A percentile compares a stretch with the other conserved stretches of the same genome.
These are phyloP conservation scores for Tricladium varicosporioides DNA, from an alignment of 2,329 filamentous ascomycete genomes.

Conservation along the genomic window DNA sequence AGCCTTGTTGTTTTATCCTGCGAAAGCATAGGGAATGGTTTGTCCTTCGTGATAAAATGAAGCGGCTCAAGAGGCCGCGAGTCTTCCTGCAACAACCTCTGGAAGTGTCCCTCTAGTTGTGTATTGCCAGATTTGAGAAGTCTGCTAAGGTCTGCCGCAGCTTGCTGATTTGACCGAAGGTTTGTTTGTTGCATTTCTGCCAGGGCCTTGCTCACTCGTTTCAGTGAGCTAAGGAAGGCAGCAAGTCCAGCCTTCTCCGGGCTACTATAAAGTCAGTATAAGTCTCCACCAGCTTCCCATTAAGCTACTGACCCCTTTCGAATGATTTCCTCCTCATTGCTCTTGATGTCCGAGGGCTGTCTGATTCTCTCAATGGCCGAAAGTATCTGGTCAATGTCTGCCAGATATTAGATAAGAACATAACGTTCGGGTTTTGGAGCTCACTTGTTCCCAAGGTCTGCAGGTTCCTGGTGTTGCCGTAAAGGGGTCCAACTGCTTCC, in stretches of 20 bases:
- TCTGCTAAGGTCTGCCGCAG: slow-evolving; percentile 74
- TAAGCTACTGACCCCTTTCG: slow-evolving; percentile 60
- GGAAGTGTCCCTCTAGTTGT: slow-evolving; percentile 82
- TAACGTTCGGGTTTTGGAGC: slow-evolving; percentile 22
- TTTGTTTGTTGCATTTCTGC: slow-evolving; percentile 86
- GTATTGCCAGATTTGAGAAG: slow-evolving; percentile 76
- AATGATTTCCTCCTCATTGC: slow-evolving; percentile 88
- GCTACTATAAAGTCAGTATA: slow-evolving; percentile 37
- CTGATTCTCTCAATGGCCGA: slow-evolving; percentile 84
- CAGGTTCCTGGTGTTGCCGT: slow-evolving; percentile 84
- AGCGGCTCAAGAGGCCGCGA: slow-evolving; percentile 81
- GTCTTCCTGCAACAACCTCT: slow-evolving; percentile 75
- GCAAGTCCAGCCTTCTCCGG: slow-evolving; percentile 78
- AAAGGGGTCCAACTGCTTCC: slow-evolving; percentile 88
- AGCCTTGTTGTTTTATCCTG: slow-evolving; percentile 75
- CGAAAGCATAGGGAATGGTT: slow-evolving; percentile 76
- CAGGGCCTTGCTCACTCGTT: slow-evolving; percentile 83
- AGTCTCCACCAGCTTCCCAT: neutral
- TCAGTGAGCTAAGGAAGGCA: slow-evolving; percentile 85
- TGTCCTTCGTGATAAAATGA: slow-evolving; percentile 88
- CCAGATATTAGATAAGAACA: slow-evolving; percentile 16
- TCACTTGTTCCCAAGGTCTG: slow-evolving; percentile 81
- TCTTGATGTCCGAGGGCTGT: slow-evolving; percentile 89
- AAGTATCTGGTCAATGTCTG: slow-evolving; percentile 83
- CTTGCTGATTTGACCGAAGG: slow-evolving; percentile 85